Percentiles rank a stretch among this genome's conserved stretches.
Evolutionary conservation across 1,284 basidiomycete species (phyloP).

Genomic region (Sparassis latifolia): DNA sequence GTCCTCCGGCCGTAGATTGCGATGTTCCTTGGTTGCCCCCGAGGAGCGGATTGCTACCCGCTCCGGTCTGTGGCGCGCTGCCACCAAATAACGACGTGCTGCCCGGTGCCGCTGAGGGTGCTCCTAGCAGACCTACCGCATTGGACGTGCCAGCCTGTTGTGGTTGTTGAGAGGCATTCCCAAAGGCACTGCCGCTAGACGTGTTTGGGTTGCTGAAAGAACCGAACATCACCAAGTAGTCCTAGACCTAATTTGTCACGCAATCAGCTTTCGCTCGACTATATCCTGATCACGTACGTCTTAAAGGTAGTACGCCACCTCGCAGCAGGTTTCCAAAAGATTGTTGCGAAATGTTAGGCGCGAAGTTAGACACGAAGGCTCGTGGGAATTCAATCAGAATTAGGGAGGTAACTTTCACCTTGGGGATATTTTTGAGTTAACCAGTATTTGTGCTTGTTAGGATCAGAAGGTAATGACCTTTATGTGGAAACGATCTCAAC

Average conservation of each 20-base stretch:
- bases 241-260: too few relatives aligned
- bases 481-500: neutral
- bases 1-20: constrained; percentile 4
- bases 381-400: too few relatives aligned
- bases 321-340: too few relatives aligned
- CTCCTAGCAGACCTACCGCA: neutral
- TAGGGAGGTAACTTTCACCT: too few relatives aligned
- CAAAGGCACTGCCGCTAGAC: neutral
- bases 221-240: neutral
- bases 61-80: constrained; percentile 9
- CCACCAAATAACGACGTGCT: constrained; percentile 4
- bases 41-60: constrained; percentile 20
- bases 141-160: constrained; percentile 5
- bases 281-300: too few relatives aligned
- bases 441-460: neutral
- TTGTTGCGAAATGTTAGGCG: too few relatives aligned
- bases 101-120: neutral
- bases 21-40: constrained; percentile 5
- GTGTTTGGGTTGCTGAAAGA: neutral
- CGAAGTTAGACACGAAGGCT: too few relatives aligned
- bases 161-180: neutral
- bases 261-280: too few relatives aligned
- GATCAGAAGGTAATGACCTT: neutral
- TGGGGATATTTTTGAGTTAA: too few relatives aligned
- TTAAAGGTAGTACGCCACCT: too few relatives aligned